A percentile compares a stretch with the other conserved stretches of the same genome.
These are phyloP conservation scores for Edaphochlamys debaryana DNA, from an alignment of 139 green algal species.

Conservation along the genomic window DNA sequence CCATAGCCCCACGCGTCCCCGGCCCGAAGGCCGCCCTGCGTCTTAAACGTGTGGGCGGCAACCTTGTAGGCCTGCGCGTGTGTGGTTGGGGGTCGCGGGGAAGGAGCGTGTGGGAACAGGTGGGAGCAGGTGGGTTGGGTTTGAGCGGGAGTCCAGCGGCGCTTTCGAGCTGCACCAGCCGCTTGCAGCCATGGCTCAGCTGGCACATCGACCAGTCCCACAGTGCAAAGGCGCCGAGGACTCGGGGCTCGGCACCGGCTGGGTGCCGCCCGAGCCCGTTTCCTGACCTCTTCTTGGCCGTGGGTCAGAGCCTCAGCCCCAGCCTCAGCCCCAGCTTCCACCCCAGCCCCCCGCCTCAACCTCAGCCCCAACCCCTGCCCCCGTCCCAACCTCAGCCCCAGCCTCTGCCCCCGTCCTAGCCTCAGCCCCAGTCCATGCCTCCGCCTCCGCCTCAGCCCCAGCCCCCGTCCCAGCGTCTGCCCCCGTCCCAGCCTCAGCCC, in stretches of 20 bases:
- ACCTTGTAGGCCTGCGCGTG: slow-evolving; percentile 36
- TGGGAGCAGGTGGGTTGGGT: neutral
- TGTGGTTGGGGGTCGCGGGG: slow-evolving; percentile 82
- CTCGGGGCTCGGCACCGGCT: no score
- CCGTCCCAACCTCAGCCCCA: no score
- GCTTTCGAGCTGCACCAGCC: neutral
- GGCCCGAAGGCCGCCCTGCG: neutral
- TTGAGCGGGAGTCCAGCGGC: neutral
- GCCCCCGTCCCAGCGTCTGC: neutral
- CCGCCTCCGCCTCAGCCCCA: neutral
- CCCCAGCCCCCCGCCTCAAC: no score
- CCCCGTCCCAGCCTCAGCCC: neutral
- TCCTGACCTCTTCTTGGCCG: no score
- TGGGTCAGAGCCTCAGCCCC: no score
- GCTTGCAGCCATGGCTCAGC: no score
- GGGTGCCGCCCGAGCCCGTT: no score
- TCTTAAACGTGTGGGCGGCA: slow-evolving; percentile 17
- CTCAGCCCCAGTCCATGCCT: neutral
- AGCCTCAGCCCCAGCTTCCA: no score
- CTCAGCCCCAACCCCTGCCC: no score
- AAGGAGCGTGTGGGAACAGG: slow-evolving; percentile 67
- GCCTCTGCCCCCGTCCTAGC: no score
- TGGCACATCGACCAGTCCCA: no score
- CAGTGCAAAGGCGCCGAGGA: neutral
- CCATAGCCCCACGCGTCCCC: neutral